phyloP scores from a whole-genome alignment of 768 basidiomycete genomes.

The Collybia sordida region DNA sequence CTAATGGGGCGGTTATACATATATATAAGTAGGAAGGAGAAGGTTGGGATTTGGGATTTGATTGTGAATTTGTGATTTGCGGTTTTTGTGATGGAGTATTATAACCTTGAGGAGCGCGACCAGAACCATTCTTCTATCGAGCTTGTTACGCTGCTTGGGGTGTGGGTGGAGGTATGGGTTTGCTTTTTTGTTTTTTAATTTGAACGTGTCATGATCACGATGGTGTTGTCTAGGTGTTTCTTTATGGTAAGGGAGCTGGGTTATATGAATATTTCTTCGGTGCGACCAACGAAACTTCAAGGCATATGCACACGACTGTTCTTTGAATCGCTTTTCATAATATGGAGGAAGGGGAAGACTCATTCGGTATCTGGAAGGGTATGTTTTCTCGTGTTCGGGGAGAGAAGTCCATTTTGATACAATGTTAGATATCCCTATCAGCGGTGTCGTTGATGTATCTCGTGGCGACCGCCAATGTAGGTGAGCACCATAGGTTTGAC shows the following conservation, averaged over 20 bases:
- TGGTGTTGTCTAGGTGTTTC: too few relatives aligned
- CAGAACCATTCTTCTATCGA: slow-evolving; percentile 4
- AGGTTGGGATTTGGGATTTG: too few relatives aligned
- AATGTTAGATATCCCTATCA: slow-evolving; percentile 18
- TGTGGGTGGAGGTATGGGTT: slow-evolving; percentile 16
- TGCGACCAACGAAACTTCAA: not conserved
- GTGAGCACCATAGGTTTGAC: slow-evolving; percentile 7
- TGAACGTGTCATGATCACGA: not conserved
- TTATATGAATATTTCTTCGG: not conserved
- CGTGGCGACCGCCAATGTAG: slow-evolving; percentile 20
- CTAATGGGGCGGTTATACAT: too few relatives aligned
- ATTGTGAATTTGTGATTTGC: too few relatives aligned
- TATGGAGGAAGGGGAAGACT: slow-evolving; percentile 11
- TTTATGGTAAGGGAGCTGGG: too few relatives aligned
- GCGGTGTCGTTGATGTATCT: slow-evolving; percentile 22
- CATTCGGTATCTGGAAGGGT: slow-evolving; percentile 11
- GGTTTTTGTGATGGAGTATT: too few relatives aligned
- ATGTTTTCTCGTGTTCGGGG: not conserved
- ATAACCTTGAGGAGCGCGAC: not conserved
- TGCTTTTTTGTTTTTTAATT: not conserved
- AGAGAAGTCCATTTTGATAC: not conserved
- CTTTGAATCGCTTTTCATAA: slow-evolving; percentile 15
- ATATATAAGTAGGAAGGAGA: too few relatives aligned
- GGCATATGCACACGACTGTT: slow-evolving; percentile 19
- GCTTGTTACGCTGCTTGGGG: slow-evolving; percentile 9